Conservation (phyloP, 805 yeast species). For the Kluyveromyces wickerhamii region DNA sequence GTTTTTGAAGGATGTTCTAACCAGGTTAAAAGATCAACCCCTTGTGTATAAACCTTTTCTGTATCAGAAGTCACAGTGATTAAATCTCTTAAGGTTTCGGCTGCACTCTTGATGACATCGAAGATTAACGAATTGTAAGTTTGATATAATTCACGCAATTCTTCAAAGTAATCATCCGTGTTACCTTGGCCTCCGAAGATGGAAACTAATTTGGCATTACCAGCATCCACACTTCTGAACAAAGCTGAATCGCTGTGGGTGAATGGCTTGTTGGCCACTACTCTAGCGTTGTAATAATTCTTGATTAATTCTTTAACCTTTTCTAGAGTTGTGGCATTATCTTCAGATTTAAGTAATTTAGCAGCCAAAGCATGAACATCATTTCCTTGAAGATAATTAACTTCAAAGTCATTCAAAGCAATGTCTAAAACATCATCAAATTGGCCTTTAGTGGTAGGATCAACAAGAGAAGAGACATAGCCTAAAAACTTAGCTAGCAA, state of each 20-base stretch:
- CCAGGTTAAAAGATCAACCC: slow-evolving; percentile 86
- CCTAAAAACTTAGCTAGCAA: slow-evolving; percentile 80
- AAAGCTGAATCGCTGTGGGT: slow-evolving; percentile 49
- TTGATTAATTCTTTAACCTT: slow-evolving; percentile 72
- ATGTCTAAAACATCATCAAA: slow-evolving; percentile 63
- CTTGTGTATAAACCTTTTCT: slow-evolving; percentile 86
- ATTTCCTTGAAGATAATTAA: slow-evolving; percentile 59
- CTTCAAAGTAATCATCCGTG: slow-evolving; percentile 95
- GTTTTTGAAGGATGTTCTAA: slow-evolving; percentile 74
- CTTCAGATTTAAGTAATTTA: slow-evolving; percentile 45
- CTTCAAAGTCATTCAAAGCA: slow-evolving; percentile 76
- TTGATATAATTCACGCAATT: slow-evolving; percentile 75
- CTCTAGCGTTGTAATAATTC: slow-evolving; percentile 62
- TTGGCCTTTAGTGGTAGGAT: slow-evolving; percentile 36
- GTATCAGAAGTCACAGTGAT: slow-evolving; percentile 68
- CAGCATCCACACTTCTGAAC: slow-evolving; percentile 51
- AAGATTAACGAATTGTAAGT: slow-evolving; percentile 67
- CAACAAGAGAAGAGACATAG: slow-evolving; percentile 45
- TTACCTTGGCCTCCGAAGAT: slow-evolving; percentile 99
- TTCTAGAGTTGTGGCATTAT: slow-evolving; percentile 55
- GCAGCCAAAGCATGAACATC: slow-evolving; percentile 91
- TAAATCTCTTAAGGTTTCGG: slow-evolving; percentile 57
- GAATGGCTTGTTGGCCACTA: slow-evolving; percentile 42
- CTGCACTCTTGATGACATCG: slow-evolving; percentile 64
- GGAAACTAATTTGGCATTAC: slow-evolving; percentile 61